Evolutionary conservation across 306 rosid genomes (phyloP).

Genomic region (Ammopiptanthus mongolicus): DNA sequence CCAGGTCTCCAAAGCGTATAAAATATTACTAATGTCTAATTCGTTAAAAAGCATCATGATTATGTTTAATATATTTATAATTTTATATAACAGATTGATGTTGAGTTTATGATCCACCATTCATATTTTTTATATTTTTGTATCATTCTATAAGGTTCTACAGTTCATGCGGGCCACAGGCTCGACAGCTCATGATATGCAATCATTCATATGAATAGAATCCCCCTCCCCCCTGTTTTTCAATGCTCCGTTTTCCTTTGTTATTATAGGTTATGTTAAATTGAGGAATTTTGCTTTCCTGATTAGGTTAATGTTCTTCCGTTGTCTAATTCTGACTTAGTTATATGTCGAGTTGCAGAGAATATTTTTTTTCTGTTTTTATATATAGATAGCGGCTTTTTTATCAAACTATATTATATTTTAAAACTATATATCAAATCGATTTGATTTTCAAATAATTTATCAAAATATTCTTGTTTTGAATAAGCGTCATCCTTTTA

Average conservation of each 20-base stretch:
- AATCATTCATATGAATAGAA: slow-evolving; percentile 31
- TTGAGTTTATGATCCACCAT: neutral
- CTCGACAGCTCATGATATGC: slow-evolving; percentile 35
- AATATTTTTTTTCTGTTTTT: slow-evolving; percentile 20
- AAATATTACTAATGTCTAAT: neutral
- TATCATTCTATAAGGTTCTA: slow-evolving; percentile 6
- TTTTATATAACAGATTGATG: neutral
- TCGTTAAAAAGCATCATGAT: neutral
- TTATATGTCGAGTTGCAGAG: neutral
- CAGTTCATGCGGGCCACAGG: slow-evolving; percentile 26
- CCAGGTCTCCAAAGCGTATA: neutral
- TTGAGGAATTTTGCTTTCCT: neutral
- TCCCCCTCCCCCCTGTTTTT: neutral
- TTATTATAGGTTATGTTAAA: neutral
- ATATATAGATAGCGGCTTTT: neutral
- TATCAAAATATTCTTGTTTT: no score
- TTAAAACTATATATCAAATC: no score
- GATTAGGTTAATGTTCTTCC: slow-evolving; percentile 8
- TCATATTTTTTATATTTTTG: neutral
- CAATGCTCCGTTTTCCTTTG: neutral
- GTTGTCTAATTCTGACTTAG: neutral
- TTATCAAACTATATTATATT: no score
- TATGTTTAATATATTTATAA: neutral
- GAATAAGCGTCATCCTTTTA: no score
- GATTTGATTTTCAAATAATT: no score